These are phyloP conservation scores for Moesziomyces sp. DNA, from an alignment of 1,284 basidiomycete species.

Conservation along the genomic window DNA sequence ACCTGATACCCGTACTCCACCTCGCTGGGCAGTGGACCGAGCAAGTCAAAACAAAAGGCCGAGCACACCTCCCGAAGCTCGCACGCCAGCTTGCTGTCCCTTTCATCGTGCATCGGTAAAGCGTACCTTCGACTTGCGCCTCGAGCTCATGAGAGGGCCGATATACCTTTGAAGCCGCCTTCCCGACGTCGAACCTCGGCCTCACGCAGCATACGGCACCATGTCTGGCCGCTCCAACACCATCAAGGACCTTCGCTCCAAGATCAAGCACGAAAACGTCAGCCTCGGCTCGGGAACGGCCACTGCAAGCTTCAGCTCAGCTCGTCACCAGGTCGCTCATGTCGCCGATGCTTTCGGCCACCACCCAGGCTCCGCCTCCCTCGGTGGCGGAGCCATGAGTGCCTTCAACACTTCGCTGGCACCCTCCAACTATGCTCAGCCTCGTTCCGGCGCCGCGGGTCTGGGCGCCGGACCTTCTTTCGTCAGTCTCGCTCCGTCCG, in stretches of 20 bases:
- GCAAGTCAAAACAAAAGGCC: no score
- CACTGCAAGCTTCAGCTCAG: slow-evolving; percentile 28
- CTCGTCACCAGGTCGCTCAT: slow-evolving; percentile 27
- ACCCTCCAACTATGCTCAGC: slow-evolving; percentile 2
- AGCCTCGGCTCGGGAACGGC: slow-evolving; percentile 60
- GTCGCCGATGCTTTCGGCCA: slow-evolving; percentile 43
- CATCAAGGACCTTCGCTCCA: slow-evolving; percentile 60
- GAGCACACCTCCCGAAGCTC: no score
- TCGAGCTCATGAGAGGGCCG: no score
- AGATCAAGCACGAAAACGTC: slow-evolving; percentile 64
- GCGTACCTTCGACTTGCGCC: no score
- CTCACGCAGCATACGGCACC: background rate
- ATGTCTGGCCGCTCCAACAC: slow-evolving; percentile 42
- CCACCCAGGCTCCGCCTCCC: slow-evolving; percentile 30
- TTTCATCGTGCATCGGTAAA: no score
- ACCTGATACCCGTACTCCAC: background rate
- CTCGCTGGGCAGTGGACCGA: no score
- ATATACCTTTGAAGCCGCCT: no score
- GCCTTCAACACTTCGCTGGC: background rate
- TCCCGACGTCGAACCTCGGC: background rate
- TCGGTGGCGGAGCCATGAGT: slow-evolving; percentile 5
- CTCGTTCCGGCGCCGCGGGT: slow-evolving; percentile 4
- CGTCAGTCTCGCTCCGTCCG: slow-evolving; percentile 47
- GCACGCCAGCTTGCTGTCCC: no score
- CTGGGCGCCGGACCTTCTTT: slow-evolving; percentile 41